Evolutionary conservation across 345 rosid species (phyloP), one percentile per base, ranked within the genome.

Genomic region (Lepidium africanum): DNA sequence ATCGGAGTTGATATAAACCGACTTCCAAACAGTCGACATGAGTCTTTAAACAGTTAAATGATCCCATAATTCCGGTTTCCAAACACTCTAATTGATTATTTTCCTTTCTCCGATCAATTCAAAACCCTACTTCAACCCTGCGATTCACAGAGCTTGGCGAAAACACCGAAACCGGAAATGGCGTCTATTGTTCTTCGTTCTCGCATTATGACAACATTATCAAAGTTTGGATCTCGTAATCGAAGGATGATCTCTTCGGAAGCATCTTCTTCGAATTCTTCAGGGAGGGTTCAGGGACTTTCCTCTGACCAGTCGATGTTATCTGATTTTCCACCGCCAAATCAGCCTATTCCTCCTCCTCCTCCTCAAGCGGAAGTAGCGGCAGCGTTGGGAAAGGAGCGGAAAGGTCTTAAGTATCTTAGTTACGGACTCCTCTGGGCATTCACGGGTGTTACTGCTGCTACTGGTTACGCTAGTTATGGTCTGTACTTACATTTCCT

Each of bases 391-490:
- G 75, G 58, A 40, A 63, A 80, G 30, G 75, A 54, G 61, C 77
- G 80, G 63, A 86, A 79, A 73, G 64, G 82, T 11, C 79, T 77
- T 80, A 77, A 71, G 57, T 83, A 83, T 77, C 85, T 94, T 63
- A 82, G 73, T 79, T 83, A 82, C 47, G 85, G 81, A 30, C 69
- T 89, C 54, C 3, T 76, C 41, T 85, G 81, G 6, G 72, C 88
- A 30, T 36, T 91, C 74, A 77, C 89, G 3, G 96, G 93, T 59
- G 85, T 80, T 66, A 37, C 83, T 38, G 96, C 77, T 57, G 75
- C 76, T 47, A 73, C 76, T 55, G 85, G 90, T 43, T 87, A 85
- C 78, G 86, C 76, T 2, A 78, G 82, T 37, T 94, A 81, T 55
- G 92, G 99, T 94, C 17, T 30, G 81, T 78, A 13, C 30, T 43